Base-by-base conservation (phyloP, 2,329 filamentous ascomycete genomes). In the Diplodia mutila region DNA sequence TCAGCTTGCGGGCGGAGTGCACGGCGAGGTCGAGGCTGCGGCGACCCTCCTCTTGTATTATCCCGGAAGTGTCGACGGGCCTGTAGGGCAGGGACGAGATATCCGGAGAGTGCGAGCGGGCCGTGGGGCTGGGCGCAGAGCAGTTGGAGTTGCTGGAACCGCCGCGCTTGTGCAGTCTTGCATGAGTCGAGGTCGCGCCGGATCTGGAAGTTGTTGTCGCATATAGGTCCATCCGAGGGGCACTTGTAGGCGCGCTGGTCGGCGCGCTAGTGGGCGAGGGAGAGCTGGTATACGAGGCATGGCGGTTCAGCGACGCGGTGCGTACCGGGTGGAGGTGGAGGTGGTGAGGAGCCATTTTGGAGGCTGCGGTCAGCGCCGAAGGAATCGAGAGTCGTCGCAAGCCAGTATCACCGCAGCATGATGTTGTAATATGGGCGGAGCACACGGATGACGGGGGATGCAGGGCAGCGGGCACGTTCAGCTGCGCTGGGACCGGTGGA, bases 1-100 rank as follows among this genome's bases (percentile, higher is more conserved):
- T 87, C 75, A 86, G 82, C 74, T 85, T 85, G 66, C 67, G 72
- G 73, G 72, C 64, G 73, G 71, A 67, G 75, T 71, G 61, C 65
- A 66, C 29, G 72, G 69, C 37, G 63, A 66, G n/a, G 72, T 69
- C 27, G 72, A 69, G 61, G 72, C 68, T 67, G 25, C 66, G 61
- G 46, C 61, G 59, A 8, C 61, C 52, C 48, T 69, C 53, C n/a
- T 66, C 63, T 16, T 69, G 67, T 25, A 42, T 23, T 8, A 49
- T 8, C 29, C 59, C 42, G 67, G 52, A 63, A 39, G 61, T 27
- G 61, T 61, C 63, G 46, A 66, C 49, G 14, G 48, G 46, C 14
- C 42, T 25, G 34, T 29, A 72, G 69, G 46, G 65, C 65, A 39
- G 65, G 32, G 32, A 63, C 25, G 67, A 52, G 37, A 46, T 67